These are phyloP conservation scores for Clitopilus hobsonii DNA, from an alignment of 768 basidiomycete genomes.

Conservation along the genomic window DNA sequence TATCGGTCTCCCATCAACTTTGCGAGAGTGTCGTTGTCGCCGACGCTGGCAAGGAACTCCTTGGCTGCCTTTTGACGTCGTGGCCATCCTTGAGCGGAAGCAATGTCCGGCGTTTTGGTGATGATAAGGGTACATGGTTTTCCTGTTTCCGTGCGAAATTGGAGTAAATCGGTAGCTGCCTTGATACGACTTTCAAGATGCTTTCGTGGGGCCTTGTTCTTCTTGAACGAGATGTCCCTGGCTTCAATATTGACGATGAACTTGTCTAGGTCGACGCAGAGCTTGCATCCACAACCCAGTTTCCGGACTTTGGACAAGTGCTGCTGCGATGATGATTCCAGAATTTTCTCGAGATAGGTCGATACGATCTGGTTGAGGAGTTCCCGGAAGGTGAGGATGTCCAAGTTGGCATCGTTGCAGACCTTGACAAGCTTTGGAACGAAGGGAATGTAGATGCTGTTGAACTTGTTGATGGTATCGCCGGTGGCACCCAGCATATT, in stretches of 20 bases:
- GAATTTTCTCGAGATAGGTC: constrained; percentile 20
- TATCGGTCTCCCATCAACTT: constrained; percentile 27
- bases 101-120: constrained; percentile 19
- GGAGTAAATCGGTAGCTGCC: constrained; percentile 19
- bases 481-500: constrained; percentile 18
- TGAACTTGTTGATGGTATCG: constrained; percentile 16
- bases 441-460: constrained; percentile 20
- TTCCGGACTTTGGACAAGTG: constrained; percentile 16
- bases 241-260: constrained; percentile 18
- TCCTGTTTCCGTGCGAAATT: constrained; percentile 15
- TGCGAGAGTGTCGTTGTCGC: constrained; percentile 17
- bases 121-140: constrained; percentile 23
- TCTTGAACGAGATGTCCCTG: constrained; percentile 12
- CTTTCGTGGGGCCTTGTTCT: constrained; percentile 11
- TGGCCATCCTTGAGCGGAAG: constrained; percentile 17
- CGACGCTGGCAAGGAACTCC: constrained; percentile 21
- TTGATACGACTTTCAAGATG: constrained; percentile 19
- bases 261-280: constrained; percentile 20
- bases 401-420: constrained; percentile 10
- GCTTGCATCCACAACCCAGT: constrained; percentile 26
- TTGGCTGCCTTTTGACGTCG: constrained; percentile 16
- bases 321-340: constrained; percentile 17
- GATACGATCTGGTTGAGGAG: constrained; percentile 25
- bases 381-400: constrained; percentile 14
- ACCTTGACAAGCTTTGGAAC: constrained; percentile 16